Conservation (phyloP, 257 asterid species). For the Prunella vulgaris region DNA sequence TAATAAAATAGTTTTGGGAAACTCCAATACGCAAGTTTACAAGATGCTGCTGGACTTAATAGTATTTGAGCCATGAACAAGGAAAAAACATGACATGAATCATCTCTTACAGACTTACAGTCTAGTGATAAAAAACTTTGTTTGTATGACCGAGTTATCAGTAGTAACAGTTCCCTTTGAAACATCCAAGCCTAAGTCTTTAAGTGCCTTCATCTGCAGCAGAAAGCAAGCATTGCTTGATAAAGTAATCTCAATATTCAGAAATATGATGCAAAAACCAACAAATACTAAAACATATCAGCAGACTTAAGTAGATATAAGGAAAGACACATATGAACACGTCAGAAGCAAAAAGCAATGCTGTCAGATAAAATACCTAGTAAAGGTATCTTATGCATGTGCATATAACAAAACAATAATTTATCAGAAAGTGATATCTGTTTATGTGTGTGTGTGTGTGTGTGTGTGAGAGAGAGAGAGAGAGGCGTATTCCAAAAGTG, state of each 20-base stretch:
- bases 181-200: slow-evolving; percentile 92
- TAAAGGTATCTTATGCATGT: neutral
- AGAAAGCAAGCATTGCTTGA: slow-evolving; percentile 14
- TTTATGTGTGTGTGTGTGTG: neutral
- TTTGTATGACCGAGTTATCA: slow-evolving; percentile 66
- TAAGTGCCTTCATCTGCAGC: slow-evolving; percentile 90
- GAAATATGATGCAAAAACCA: neutral
- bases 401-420: neutral
- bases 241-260: slow-evolving; percentile 4
- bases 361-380: slow-evolving; percentile 4
- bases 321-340: neutral
- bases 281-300: neutral
- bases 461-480: neutral
- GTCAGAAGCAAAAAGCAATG: slow-evolving; percentile 3
- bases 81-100: neutral
- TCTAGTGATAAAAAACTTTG: slow-evolving; percentile 68
- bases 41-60: neutral
- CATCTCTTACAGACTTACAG: slow-evolving; percentile 69
- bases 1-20: neutral
- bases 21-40: neutral
- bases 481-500: neutral
- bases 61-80: slow-evolving; percentile 5
- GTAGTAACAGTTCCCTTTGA: slow-evolving; percentile 84
- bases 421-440: neutral
- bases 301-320: neutral